Percentiles rank a stretch among this genome's conserved stretches.
Conservation (phyloP, 306 rosid species). For the Acacia melanoxylon region DNA sequence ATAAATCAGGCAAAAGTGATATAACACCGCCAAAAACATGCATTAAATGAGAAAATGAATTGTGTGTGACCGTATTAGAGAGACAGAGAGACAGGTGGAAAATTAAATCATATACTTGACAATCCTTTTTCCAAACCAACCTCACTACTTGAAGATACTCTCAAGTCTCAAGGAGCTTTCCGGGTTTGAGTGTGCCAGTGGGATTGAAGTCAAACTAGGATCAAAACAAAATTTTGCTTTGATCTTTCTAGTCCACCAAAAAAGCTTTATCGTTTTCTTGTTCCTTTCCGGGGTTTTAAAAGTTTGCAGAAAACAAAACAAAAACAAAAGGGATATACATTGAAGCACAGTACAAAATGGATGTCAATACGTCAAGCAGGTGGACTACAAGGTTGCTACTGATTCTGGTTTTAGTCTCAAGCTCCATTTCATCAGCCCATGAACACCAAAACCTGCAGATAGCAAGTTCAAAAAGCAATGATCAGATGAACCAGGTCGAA, state of each 20-base stretch:
- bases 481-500: not conserved
- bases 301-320: not conserved
- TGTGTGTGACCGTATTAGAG: not conserved
- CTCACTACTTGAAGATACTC: not conserved
- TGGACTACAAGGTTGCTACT: slow-evolving; percentile 37
- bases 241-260: not conserved
- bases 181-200: not conserved
- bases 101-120: no score
- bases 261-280: not conserved
- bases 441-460: slow-evolving; percentile 22
- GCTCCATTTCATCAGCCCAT: slow-evolving; percentile 34
- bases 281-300: not conserved
- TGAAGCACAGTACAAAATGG: not conserved
- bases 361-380: slow-evolving; percentile 20
- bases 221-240: not conserved
- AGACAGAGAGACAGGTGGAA: not conserved
- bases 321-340: not conserved
- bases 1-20: no score
- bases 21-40: not conserved
- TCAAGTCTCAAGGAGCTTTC: not conserved
- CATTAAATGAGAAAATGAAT: no score
- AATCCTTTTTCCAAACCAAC: not conserved
- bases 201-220: not conserved
- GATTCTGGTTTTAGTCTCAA: slow-evolving; percentile 35
- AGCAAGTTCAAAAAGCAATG: slow-evolving; percentile 26